Conservation (phyloP, 169 alveolate species). For the Plasmodium gonderi region DNA sequence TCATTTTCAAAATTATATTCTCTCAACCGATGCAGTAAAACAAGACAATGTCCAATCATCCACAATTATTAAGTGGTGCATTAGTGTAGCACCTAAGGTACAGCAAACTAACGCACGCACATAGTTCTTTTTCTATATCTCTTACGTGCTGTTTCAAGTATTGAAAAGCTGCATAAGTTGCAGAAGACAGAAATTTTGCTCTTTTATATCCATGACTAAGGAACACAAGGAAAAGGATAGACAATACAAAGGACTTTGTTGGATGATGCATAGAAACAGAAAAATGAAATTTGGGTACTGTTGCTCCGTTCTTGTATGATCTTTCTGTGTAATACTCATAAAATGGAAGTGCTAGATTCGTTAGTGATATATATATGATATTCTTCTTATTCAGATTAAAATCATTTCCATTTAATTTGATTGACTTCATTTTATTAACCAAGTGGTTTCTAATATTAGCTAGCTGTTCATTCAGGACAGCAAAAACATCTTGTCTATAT, state of each 20-base stretch:
- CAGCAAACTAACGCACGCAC: too few species aligned
- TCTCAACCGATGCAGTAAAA: too few species aligned
- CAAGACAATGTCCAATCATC: too few species aligned
- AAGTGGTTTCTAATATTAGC: constrained; percentile 20
- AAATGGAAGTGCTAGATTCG: neutral
- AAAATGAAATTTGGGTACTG: neutral
- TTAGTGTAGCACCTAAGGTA: neutral
- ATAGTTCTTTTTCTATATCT: too few species aligned
- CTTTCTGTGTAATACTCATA: neutral
- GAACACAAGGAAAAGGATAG: constrained; percentile 4
- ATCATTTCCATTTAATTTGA: constrained; percentile 21
- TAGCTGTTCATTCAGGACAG: constrained; percentile 27
- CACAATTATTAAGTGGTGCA: too few species aligned
- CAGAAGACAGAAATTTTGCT: neutral
- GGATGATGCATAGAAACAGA: neutral
- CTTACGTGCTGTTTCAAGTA: constrained; percentile 46
- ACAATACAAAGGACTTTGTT: neutral
- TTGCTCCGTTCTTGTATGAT: neutral
- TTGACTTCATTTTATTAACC: constrained; percentile 6
- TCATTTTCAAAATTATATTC: neutral
- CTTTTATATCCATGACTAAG: neutral
- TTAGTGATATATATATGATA: constrained; percentile 21
- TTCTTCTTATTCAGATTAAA: constrained; percentile 22
- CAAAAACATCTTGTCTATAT: constrained; percentile 9
- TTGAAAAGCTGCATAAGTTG: constrained; percentile 1